These are phyloP conservation scores for Pythium myriotylum DNA, from an alignment of 352 stramenopile genomes.

Conservation along the genomic window DNA sequence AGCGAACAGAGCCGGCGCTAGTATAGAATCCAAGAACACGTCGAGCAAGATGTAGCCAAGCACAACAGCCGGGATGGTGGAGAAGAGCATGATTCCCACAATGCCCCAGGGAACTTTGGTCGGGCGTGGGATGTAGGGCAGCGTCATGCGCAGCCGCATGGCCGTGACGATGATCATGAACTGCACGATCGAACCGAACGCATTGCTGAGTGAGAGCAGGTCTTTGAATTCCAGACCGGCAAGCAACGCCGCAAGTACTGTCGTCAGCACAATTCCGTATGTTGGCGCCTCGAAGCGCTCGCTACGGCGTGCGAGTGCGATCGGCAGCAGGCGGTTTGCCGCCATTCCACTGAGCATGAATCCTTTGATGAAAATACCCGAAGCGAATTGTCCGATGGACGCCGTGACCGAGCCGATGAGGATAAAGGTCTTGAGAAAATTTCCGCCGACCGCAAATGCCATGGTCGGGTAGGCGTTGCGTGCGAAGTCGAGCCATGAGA, in stretches of 20 bases:
- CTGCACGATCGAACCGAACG: conserved; percentile 73
- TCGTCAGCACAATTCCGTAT: conserved; percentile 24
- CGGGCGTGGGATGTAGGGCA: conserved; percentile 49
- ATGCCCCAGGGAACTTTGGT: conserved; percentile 36
- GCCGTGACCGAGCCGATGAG: conserved; percentile 73
- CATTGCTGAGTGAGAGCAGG: conserved; percentile 77
- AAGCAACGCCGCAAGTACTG: conserved; percentile 16
- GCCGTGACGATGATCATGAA: conserved; percentile 88
- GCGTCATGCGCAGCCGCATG: conserved; percentile 72
- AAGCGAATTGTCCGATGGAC: conserved; percentile 85
- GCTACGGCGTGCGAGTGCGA: conserved; percentile 61
- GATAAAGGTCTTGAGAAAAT: conserved; percentile 80
- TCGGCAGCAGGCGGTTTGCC: conserved; percentile 75
- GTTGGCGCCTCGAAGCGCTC: conserved; percentile 25
- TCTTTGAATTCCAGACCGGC: conserved; percentile 43
- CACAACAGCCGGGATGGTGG: conserved; percentile 11
- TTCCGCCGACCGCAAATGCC: conserved; percentile 70
- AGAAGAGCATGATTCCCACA: conserved; percentile 21
- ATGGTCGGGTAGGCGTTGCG: conserved; percentile 88
- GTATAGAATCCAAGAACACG: conserved; percentile 19
- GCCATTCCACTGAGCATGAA: conserved; percentile 76
- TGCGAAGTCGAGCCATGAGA: conserved; percentile 81
- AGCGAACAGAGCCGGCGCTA: conserved; percentile 14
- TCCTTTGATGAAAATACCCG: conserved; percentile 87
- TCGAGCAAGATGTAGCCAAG: conserved; percentile 29